Percentiles rank a stretch among this genome's conserved stretches.
Evolutionary conservation across 2,329 filamentous ascomycete species (phyloP).

Genomic region (Chrysosporium keratinophilum): DNA sequence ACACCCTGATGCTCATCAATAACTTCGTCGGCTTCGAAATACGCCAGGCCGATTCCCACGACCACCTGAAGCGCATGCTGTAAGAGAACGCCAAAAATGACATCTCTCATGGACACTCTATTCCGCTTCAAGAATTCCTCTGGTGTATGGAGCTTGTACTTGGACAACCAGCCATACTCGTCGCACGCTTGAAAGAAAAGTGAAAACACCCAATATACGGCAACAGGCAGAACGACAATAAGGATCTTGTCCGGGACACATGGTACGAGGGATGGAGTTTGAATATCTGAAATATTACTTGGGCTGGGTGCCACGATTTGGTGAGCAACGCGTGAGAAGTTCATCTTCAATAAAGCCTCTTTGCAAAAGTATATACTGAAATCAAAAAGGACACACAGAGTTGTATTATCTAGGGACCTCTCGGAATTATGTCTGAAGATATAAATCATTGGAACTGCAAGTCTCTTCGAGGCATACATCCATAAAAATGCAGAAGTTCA

Average conservation of each 20-base stretch:
- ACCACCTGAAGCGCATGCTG: slow-evolving; percentile 82
- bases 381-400: too few relatives aligned
- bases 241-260: slow-evolving; percentile 74
- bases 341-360: not conserved
- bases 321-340: not conserved
- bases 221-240: slow-evolving; percentile 62
- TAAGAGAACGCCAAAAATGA: slow-evolving; percentile 78
- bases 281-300: not conserved
- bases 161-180: slow-evolving; percentile 68
- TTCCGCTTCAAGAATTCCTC: slow-evolving; percentile 82
- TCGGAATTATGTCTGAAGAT: too few relatives aligned
- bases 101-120: slow-evolving; percentile 72
- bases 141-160: slow-evolving; percentile 90
- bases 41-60: slow-evolving; percentile 55
- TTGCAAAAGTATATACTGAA: too few relatives aligned
- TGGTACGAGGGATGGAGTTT: slow-evolving; percentile 52
- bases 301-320: not conserved
- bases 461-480: too few relatives aligned
- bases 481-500: too few relatives aligned
- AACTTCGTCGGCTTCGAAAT: slow-evolving; percentile 63
- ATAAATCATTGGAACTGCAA: too few relatives aligned
- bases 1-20: slow-evolving; percentile 73
- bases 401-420: too few relatives aligned
- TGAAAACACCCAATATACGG: slow-evolving; percentile 82
- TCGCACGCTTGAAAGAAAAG: slow-evolving; percentile 82